Conservation (phyloP, 129 eudicot species). For the Lactuca sativa region DNA sequence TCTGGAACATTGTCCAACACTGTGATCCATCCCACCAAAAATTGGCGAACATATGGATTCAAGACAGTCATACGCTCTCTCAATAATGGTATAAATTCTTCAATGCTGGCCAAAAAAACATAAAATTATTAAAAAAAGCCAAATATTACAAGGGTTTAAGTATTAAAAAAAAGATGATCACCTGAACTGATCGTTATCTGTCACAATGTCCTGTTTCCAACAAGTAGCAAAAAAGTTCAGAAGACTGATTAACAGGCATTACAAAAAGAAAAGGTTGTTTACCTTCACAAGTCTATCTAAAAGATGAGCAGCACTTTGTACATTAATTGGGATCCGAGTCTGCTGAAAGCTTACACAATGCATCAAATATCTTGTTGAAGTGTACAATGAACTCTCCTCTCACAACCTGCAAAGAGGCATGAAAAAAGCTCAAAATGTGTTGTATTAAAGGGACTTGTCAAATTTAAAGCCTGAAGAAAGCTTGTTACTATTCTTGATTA, state of each 20-base stretch:
- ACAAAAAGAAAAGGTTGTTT: no score
- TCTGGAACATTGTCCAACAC: slow-evolving; percentile 98
- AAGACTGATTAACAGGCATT: no score
- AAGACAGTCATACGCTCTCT: slow-evolving; percentile 97
- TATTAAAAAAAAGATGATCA: slow-evolving; percentile 25
- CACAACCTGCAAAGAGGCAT: no score
- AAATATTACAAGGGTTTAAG: neutral
- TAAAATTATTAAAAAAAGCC: neutral
- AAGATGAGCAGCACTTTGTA: no score
- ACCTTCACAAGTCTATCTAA: no score
- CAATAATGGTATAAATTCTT: slow-evolving; percentile 93
- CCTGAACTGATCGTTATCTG: slow-evolving; percentile 97
- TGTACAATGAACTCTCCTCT: no score
- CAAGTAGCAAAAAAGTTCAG: neutral
- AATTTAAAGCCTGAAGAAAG: no score
- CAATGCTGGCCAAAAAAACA: slow-evolving; percentile 55
- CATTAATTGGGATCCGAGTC: no score
- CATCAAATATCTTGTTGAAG: no score
- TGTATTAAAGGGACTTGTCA: no score
- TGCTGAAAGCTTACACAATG: no score
- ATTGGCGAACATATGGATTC: slow-evolving; percentile 93
- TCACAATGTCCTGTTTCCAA: slow-evolving; percentile 81
- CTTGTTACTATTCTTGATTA: neutral
- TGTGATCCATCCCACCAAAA: slow-evolving; percentile 96
- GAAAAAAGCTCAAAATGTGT: no score